Base-by-base conservation (phyloP, 1,284 basidiomycete genomes). In the Cutaneotrichosporon sp. region DNA sequence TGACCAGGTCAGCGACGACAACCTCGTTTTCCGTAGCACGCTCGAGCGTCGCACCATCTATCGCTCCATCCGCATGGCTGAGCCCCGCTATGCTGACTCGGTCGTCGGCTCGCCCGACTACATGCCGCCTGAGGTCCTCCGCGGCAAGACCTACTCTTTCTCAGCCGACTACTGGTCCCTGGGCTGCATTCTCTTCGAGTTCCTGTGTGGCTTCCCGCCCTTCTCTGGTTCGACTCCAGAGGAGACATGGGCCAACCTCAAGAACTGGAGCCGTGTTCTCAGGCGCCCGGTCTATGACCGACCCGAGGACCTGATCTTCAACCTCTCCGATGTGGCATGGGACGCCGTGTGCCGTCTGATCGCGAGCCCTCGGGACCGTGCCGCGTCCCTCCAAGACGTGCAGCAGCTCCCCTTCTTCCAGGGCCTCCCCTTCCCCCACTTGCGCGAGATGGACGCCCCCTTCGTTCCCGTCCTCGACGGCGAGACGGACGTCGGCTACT, bases 61-160 rank as follows among this genome's bases (percentile, higher is more conserved):
- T 77, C 87, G 90, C 54, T 90, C 88, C 46, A 86, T 97, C 68
- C 83, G 94, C 14, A 85, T 88, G 61, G 86, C 89, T 66, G 91
- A 97, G 63, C 86, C 90, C 10, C 85, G 91, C 26, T 96, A 93
- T 66, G 94, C 96, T 25, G 92, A 99, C 71, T 97, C 93, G 10
- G 91, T 98, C 57, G 96, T 99, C 31, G 96, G 96, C 14, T 94
- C 90, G 2, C 96, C 96, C 0, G 96, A 99, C 76, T 99, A 99
- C 63, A 76, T 76, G 69, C 72, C 75, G 11, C 79, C 79, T 20
- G 93, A 97, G 75, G 94, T 97, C 26, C 82, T 98, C 17, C 85
- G 93, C 24, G 93, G 90, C 31, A 90, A 92, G 69, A 87, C 90
- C 5, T 99, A 99, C 76, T 87, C 87, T 0, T 96, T 87, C 71